Evolutionary conservation across 352 stramenopile genomes (phyloP), one percentile per base, ranked within the genome.

Genomic region (Phytophthora multivora): DNA sequence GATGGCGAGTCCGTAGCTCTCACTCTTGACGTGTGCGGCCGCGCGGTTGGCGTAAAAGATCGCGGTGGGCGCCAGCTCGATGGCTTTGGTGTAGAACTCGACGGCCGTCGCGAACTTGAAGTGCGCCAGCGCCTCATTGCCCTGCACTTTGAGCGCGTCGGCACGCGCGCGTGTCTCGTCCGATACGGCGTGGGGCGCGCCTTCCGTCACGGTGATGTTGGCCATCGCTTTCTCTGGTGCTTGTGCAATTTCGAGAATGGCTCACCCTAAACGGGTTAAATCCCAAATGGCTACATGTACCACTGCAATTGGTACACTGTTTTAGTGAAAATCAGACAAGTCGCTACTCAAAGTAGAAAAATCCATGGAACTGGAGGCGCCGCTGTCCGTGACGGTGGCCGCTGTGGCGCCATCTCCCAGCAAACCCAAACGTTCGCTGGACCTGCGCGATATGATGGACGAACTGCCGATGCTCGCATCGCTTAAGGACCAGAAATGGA

Each of bases 1-100:
- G 48, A 99, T 98, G 8, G 98, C 98, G 5, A 99, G 75, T 1
- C 97, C 98, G 74, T 99, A 99, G 78, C 95, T 98, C 80, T 99
- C 98, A 55, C 97, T 96, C 71, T 98, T 98, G 62, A 99, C 95
- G 73, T 99, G 97, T 18, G 96, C 96, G 50, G 98, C 92, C 5
- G 98, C 97, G 19, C 96, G 86, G 76, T 98, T 98, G 41, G 91
- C 81, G 60, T 96, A 98, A 76, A 97, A 97, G 65, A 98, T 96
- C 28, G 95, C 91, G 13, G 86, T 97, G 11, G 91, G 90, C 15
- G 60, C 63, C 18, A 98, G 71, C 56, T 78, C 83, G 52, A 98
- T 97, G 15, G 93, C 95, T 40, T 87, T 65, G 45, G 88, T 90
- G 78, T 98, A 98, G 36, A 95, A 58, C 15, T 95, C 84, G 7